Base-by-base conservation (phyloP, 225 moss, liverwort and hornwort species). In the Thuidium tamariscinum region DNA sequence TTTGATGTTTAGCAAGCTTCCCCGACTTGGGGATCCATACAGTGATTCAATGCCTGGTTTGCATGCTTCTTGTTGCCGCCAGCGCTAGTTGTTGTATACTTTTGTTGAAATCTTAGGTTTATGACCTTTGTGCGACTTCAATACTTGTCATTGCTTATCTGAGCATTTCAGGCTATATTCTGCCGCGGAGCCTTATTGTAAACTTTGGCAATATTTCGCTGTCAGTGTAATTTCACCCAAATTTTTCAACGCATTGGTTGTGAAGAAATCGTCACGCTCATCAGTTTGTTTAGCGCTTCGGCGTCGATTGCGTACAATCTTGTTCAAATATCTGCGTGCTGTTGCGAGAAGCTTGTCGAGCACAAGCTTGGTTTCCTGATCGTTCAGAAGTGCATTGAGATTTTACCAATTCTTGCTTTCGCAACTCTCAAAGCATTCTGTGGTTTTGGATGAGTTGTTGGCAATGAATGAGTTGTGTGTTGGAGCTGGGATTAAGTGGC, bases 11-110 rank as follows among this genome's bases (percentile, higher is more conserved):
- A 76, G 82, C 82, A 87, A 84, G 86, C 79, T 89, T 84, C 91
- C 91, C 91, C 64, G 85, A 66, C 91, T 89, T 83, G 87, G 89
- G 91, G 91, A 88, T 91, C 63, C 81, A 91, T 88, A 88, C 89
- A 91, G 88, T 82, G 89, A 77, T 85, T 79, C 41, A 67, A 86
- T 64, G 88, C 67, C 70, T 86, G 88, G 91, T 74, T 79, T 77
- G 89, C 88, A 74, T 60, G 73, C 55, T 80, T 52, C 74, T 32
- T 79, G 74, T 34, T 71, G 88, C 91, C 57, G 52, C 92, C 88
- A 88, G 88, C 80, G 87, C 62, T 86, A 86, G 72, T 85, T 83
- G 92, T 92, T 89, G 83, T 89, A 83, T 90, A 90, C 84, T 84
- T 62, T 63, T 80, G 88, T 87, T 64, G 79, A 69, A 84, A 66